Evolutionary conservation across 768 basidiomycete species (phyloP), one percentile per base, ranked within the genome.

Genomic region (Lactarius hengduanensis): DNA sequence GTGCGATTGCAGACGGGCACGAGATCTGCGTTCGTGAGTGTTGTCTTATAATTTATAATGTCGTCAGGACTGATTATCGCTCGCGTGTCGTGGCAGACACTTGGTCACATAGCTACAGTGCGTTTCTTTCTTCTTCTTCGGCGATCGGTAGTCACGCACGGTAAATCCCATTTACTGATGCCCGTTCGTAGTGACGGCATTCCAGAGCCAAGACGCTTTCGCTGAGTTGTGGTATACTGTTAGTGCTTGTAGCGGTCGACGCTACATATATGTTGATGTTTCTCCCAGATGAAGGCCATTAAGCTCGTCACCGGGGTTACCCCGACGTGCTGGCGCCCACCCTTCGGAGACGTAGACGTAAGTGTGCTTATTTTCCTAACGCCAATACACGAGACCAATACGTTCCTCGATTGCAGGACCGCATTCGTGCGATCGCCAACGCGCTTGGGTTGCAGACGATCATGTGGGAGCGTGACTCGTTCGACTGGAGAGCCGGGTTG

Each of bases 201-300:
- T 88, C 47, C 75, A 80, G 13, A 92, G 86, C 72, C 77, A 84
- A 69, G 78, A 88, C 69, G 88, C 85, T 5, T 90, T 92, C 64
- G 90, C 90, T 3, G 91, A 93, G 74, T 79, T 94, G 18, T 91
- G 87, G 66, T 94, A 91, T 76, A 86, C 65, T 0, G 85, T 83
- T 68, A 41, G 85, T 74, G 10, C 1, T 28, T 28, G 15, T 10
- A 0, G 15, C 38, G 8, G 40, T 22, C 55, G 13, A 30, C 6
- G 15, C 28, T 16, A 70, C 30, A 61, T 40, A 13, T 34, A 15
- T 26, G 47, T 2, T 28, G 28, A 3, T 36, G 50, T 40, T 34
- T n/a, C 4, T 26, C 20, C 16, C 28, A 70, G 85, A 78, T 85
- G 69, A 70, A 86, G 78, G 77, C 78, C 0, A 82, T 88, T 59